Evolutionary conservation across 305 asterid species (phyloP).

Genomic region (Stenogyne calaminthoides): DNA sequence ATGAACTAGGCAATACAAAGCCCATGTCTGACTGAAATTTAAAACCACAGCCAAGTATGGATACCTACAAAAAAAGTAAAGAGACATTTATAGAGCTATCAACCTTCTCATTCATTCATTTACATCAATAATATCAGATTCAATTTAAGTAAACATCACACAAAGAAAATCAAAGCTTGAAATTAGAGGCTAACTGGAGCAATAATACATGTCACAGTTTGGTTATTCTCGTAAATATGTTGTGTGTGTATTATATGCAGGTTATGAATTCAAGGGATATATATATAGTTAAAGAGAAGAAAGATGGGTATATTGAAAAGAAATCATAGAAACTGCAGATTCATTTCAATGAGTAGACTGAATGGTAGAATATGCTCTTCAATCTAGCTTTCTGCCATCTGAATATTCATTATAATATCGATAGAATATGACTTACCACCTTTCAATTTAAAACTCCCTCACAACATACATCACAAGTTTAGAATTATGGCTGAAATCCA

Average conservation of each 20-base stretch:
- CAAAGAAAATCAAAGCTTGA: not conserved
- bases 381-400: conserved; percentile 3
- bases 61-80: conserved; percentile 62
- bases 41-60: conserved; percentile 89
- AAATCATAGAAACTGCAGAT: not conserved
- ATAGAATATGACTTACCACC: conserved; percentile 48
- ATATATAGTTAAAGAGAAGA: not conserved
- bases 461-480: conserved; percentile 57
- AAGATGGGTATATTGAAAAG: not conserved
- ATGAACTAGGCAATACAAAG: conserved; percentile 92
- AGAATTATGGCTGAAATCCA: conserved; percentile 54
- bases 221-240: not conserved
- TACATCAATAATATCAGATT: conserved; percentile 19
- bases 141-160: conserved; percentile 14
- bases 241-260: not conserved
- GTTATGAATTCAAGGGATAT: conserved; percentile 8
- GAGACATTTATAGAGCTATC: conserved; percentile 29
- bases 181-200: conserved; percentile 14
- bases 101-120: conserved; percentile 20
- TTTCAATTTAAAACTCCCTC: conserved; percentile 62
- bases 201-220: not conserved
- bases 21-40: conserved; percentile 98
- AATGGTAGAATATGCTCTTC: conserved; percentile 18
- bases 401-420: not conserved
- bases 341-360: not conserved